Percentiles rank a stretch among this genome's conserved stretches.
Conservation (phyloP, 2,329 filamentous ascomycete species). For the Colletotrichum falcatum region DNA sequence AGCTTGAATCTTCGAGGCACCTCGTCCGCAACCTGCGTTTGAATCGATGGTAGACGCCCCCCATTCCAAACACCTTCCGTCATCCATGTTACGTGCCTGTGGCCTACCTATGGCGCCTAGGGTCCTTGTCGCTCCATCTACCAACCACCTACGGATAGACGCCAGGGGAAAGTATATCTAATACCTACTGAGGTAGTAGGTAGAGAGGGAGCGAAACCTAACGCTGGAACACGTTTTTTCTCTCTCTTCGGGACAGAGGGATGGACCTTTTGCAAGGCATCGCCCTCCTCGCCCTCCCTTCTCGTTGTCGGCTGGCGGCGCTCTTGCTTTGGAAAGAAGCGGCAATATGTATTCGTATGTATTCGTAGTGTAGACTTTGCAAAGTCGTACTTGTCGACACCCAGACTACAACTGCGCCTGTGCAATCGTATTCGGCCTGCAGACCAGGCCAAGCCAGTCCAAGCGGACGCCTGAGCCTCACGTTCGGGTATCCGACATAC, state of each 20-base stretch:
- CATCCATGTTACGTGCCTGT: conserved; percentile 27
- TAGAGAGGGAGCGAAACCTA: conserved; percentile 4
- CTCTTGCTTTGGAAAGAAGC: background rate
- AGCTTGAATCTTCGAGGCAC: conserved; percentile 13
- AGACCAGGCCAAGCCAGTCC: conserved; percentile 29
- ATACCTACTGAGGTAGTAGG: background rate
- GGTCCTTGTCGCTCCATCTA: conserved; percentile 24
- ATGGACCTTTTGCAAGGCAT: conserved; percentile 25
- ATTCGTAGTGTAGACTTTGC: background rate
- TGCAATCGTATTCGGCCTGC: conserved; percentile 30
- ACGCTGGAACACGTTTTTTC: conserved; percentile 1
- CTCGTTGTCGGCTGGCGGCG: background rate
- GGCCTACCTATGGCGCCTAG: conserved; percentile 12
- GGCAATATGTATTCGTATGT: background rate
- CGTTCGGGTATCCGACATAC: conserved; percentile 15
- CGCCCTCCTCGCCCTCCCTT: conserved; percentile 5
- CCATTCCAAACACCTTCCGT: conserved; percentile 27
- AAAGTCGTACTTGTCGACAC: background rate
- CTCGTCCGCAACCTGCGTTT: conserved; percentile 9
- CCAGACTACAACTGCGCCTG: conserved; percentile 3
- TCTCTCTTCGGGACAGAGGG: conserved; percentile 15
- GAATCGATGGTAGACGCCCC: conserved; percentile 22
- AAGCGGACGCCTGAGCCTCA: conserved; percentile 28
- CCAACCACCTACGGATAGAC: too few species aligned
- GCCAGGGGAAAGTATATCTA: conserved; percentile 19